Conservation (phyloP, 2,329 filamentous ascomycete species). For the Pseudogymnoascus sp. region DNA sequence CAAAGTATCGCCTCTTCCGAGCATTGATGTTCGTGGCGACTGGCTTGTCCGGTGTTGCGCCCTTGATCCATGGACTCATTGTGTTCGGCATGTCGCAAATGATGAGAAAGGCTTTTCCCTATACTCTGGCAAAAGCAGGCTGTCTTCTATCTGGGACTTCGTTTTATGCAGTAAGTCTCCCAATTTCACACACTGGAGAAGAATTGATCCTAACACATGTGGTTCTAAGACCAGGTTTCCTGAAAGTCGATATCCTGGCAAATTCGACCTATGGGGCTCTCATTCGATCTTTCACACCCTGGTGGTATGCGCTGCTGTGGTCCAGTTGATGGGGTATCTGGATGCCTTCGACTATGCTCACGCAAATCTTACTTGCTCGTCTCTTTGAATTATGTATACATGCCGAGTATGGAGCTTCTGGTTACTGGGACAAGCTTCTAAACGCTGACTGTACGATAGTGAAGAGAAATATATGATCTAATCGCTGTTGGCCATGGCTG, state of each 20-base stretch:
- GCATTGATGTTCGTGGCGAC: constrained; percentile 19
- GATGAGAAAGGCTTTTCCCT: constrained; percentile 14
- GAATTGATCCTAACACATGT: not conserved
- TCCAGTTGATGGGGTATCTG: constrained; percentile 13
- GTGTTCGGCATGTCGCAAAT: constrained; percentile 15
- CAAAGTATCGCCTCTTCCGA: constrained; percentile 17
- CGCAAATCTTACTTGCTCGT: not conserved
- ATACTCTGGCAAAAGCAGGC: constrained; percentile 13
- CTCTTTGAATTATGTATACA: not conserved
- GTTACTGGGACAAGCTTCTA: no score
- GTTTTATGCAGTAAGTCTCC: not conserved
- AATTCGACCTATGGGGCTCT: constrained; percentile 19
- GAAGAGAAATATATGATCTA: no score
- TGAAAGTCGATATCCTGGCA: constrained; percentile 15
- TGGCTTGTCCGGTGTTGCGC: constrained; percentile 20
- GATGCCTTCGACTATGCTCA: constrained; percentile 13
- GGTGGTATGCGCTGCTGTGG: constrained; percentile 13
- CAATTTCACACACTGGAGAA: not conserved
- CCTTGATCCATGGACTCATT: constrained; percentile 20
- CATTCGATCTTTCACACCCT: constrained; percentile 22
- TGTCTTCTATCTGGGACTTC: constrained; percentile 4
- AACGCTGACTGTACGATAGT: no score
- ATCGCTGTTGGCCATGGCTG: no score
- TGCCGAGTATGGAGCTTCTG: no score
- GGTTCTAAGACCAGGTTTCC: constrained; percentile 10